Conservation (phyloP, 495 filamentous ascomycete species). For the Xylaria intraflava region DNA sequence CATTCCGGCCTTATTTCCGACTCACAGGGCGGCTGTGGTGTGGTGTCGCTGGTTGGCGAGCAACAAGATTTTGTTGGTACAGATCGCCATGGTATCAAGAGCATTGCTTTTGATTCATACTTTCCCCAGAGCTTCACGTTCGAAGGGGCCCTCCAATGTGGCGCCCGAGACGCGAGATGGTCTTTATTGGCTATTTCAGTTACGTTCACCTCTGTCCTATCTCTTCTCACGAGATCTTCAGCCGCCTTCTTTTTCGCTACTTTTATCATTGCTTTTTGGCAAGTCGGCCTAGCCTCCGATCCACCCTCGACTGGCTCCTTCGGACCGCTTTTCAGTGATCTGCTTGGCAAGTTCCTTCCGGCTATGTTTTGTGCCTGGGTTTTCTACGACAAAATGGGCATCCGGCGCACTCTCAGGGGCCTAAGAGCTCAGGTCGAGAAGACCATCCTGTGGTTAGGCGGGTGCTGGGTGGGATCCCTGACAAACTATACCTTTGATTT, state of each 20-base stretch:
- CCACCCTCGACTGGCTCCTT: slow-evolving; percentile 52
- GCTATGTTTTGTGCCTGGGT: slow-evolving; percentile 70
- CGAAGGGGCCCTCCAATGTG: slow-evolving; percentile 42
- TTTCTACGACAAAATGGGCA: slow-evolving; percentile 62
- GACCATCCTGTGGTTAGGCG: slow-evolving; percentile 66
- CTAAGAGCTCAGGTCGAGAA: slow-evolving; percentile 64
- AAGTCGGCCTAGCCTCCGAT: slow-evolving; percentile 74
- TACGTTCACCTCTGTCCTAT: slow-evolving; percentile 57
- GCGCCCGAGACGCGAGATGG: slow-evolving; percentile 63
- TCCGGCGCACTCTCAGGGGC: slow-evolving; percentile 43
- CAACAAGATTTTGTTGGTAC: slow-evolving; percentile 56
- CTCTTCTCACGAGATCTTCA: slow-evolving; percentile 62
- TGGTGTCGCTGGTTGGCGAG: slow-evolving; percentile 60
- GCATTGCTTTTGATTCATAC: slow-evolving; percentile 62
- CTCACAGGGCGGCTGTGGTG: slow-evolving; percentile 67
- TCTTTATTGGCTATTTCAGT: slow-evolving; percentile 65
- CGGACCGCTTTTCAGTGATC: slow-evolving; percentile 53
- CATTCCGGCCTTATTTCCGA: slow-evolving; percentile 69
- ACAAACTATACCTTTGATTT: slow-evolving; percentile 80
- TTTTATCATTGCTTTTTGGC: slow-evolving; percentile 68
- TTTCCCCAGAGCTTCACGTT: slow-evolving; percentile 76
- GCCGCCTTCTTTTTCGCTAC: slow-evolving; percentile 63
- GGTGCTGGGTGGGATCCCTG: slow-evolving; percentile 70
- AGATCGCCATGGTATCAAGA: slow-evolving; percentile 57
- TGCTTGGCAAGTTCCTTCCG: slow-evolving; percentile 68